Percentiles rank a stretch among this genome's conserved stretches.
Evolutionary conservation across 1,284 basidiomycete genomes (phyloP).

Genomic region (Cutaneotrichosporon cyanovorans): DNA sequence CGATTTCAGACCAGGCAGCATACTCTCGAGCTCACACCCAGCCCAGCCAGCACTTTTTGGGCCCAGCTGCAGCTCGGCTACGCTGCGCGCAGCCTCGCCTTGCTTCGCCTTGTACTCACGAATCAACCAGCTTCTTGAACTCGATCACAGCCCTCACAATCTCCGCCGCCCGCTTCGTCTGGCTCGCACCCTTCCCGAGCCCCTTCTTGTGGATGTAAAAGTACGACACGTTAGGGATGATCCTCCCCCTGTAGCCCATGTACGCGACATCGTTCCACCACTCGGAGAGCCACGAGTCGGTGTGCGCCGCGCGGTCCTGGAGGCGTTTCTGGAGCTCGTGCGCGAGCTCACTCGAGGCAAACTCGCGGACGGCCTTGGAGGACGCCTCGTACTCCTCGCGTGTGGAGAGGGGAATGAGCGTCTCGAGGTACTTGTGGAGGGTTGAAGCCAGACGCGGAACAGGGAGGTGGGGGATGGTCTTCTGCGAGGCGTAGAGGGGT

Average conservation of each 20-base stretch:
- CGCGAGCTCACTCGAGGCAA: slow-evolving; percentile 63
- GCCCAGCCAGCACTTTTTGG: too few species aligned
- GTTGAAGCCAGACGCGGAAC: slow-evolving; percentile 76
- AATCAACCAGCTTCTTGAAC: slow-evolving; percentile 73
- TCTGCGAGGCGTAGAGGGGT: slow-evolving; percentile 72
- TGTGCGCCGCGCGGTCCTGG: slow-evolving; percentile 57
- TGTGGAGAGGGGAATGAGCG: slow-evolving; percentile 66
- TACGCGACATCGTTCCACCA: slow-evolving; percentile 96
- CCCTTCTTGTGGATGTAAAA: slow-evolving; percentile 85
- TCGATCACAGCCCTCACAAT: slow-evolving; percentile 74
- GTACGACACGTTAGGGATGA: slow-evolving; percentile 91
- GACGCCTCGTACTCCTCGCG: slow-evolving; percentile 58
- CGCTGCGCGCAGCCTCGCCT: too few species aligned
- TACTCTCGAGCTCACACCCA: not conserved
- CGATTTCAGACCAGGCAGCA: too few species aligned
- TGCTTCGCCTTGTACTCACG: slow-evolving; percentile 51
- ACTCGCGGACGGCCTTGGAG: slow-evolving; percentile 57
- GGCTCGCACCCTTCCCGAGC: slow-evolving; percentile 50
- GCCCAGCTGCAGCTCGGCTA: too few species aligned
- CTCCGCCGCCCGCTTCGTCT: slow-evolving; percentile 65
- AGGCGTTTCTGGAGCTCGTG: slow-evolving; percentile 73
- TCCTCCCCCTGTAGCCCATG: slow-evolving; percentile 58
- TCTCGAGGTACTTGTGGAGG: slow-evolving; percentile 74
- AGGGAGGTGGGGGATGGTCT: slow-evolving; percentile 71
- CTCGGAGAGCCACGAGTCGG: slow-evolving; percentile 79